Conservation (phyloP, 2,329 filamentous ascomycete species). For the Lachnellula subtilissima region DNA sequence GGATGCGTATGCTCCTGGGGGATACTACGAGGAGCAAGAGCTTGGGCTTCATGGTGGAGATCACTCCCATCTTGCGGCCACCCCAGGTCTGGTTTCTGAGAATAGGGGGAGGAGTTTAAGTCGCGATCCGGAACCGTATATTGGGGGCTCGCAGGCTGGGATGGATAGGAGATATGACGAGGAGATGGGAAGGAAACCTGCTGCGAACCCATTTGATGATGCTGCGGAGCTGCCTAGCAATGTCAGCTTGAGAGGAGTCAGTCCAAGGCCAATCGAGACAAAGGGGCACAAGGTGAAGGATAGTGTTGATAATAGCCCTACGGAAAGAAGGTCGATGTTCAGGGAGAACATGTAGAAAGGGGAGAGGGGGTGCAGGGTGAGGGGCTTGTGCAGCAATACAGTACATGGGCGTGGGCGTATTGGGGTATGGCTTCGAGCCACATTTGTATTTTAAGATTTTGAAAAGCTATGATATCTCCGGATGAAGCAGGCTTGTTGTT, state of each 20-base stretch:
- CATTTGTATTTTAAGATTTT: not conserved
- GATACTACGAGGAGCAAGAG: slow-evolving; percentile 75
- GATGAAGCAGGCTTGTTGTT: not conserved
- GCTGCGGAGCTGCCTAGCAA: slow-evolving; percentile 52
- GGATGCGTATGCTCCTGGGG: slow-evolving; percentile 53
- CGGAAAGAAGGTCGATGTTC: slow-evolving; percentile 65
- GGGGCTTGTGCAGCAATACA: too few relatives aligned
- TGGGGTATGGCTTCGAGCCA: not conserved
- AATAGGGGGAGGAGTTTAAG: slow-evolving; percentile 40
- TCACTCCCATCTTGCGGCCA: slow-evolving; percentile 46
- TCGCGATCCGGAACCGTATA: slow-evolving; percentile 39
- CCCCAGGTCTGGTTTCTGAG: slow-evolving; percentile 37
- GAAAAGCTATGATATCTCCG: not conserved
- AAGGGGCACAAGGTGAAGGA: slow-evolving; percentile 28
- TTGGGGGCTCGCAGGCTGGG: slow-evolving; percentile 36
- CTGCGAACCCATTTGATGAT: slow-evolving; percentile 67
- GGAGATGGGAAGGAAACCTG: slow-evolving; percentile 38
- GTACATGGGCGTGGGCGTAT: not conserved
- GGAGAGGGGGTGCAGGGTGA: too few relatives aligned
- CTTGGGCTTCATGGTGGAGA: slow-evolving; percentile 46
- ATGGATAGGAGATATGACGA: slow-evolving; percentile 42
- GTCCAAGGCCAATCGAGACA: slow-evolving; percentile 64
- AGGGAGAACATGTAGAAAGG: slow-evolving; percentile 57
- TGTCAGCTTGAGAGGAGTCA: slow-evolving; percentile 63
- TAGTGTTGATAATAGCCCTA: slow-evolving; percentile 52